phyloP scores from a whole-genome alignment of 2,329 filamentous ascomycete species.

The Paraphaeosphaeria sporulosa region DNA sequence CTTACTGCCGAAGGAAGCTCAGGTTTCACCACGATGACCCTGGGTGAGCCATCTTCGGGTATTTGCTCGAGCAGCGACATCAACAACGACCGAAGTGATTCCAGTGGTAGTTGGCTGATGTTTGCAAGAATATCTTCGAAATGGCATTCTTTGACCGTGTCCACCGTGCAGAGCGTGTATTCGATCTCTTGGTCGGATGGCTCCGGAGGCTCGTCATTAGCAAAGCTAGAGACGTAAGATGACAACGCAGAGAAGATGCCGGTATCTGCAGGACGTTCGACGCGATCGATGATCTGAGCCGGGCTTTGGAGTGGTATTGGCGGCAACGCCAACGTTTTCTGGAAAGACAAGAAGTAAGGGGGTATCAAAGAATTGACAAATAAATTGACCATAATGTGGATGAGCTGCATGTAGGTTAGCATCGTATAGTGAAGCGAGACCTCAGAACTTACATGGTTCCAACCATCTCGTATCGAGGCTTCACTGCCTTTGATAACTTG shows the following conservation, averaged over 20 bases:
- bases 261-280: slow-evolving; percentile 76
- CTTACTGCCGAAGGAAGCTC: slow-evolving; percentile 73
- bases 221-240: slow-evolving; percentile 98
- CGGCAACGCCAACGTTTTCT: slow-evolving; percentile 73
- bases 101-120: slow-evolving; percentile 72
- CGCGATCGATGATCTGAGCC: slow-evolving; percentile 91
- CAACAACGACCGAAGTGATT: slow-evolving; percentile 69
- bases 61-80: slow-evolving; percentile 79
- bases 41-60: slow-evolving; percentile 82
- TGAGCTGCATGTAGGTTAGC: slow-evolving; percentile 67
- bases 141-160: slow-evolving; percentile 90
- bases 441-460: slow-evolving; percentile 72
- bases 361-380: slow-evolving; percentile 95
- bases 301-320: slow-evolving; percentile 89
- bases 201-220: slow-evolving; percentile 95
- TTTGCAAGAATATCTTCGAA: slow-evolving; percentile 84
- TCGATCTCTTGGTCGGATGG: slow-evolving; percentile 97
- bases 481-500: slow-evolving; percentile 89
- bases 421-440: background rate
- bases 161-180: slow-evolving; percentile 91
- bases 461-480: slow-evolving; percentile 74
- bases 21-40: slow-evolving; percentile 89
- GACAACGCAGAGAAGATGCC: slow-evolving; percentile 94
- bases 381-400: slow-evolving; percentile 92
- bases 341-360: slow-evolving; percentile 73